Percentiles rank a stretch among this genome's conserved stretches.
Conservation (phyloP, 768 basidiomycete genomes). For the Phaeotremella skinneri region DNA sequence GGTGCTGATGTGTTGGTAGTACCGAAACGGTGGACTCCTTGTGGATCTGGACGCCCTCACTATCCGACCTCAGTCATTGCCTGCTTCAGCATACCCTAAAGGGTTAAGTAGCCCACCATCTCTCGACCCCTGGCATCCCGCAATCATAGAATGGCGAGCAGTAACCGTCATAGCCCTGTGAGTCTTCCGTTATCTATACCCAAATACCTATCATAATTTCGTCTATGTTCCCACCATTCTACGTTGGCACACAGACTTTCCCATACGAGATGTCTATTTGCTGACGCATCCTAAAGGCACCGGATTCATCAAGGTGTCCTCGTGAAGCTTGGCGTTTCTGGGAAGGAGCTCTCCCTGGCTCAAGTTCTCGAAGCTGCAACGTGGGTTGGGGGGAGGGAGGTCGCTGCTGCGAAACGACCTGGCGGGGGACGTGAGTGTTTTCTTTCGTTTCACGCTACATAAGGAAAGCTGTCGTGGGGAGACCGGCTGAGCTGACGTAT, state of each 20-base stretch:
- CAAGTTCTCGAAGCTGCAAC: slow-evolving; percentile 93
- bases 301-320: slow-evolving; percentile 72
- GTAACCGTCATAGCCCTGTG: slow-evolving; percentile 91
- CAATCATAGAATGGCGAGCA: slow-evolving; percentile 93
- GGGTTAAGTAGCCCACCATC: slow-evolving; percentile 54
- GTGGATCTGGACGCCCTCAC: slow-evolving; percentile 77
- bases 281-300: slow-evolving; percentile 59
- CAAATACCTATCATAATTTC: background rate
- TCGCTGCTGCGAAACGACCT: slow-evolving; percentile 74
- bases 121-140: slow-evolving; percentile 69
- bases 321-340: slow-evolving; percentile 57
- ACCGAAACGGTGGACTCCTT: slow-evolving; percentile 88
- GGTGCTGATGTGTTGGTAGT: slow-evolving; percentile 51
- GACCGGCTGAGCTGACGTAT: background rate
- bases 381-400: slow-evolving; percentile 94
- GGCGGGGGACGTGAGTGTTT: slow-evolving; percentile 61
- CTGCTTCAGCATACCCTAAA: slow-evolving; percentile 41
- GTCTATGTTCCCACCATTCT: background rate
- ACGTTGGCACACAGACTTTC: background rate
- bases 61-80: slow-evolving; percentile 62
- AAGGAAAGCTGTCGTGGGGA: no score
- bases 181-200: slow-evolving; percentile 43
- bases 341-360: slow-evolving; percentile 65
- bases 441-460: no score
- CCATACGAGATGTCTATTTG: background rate